Evolutionary conservation across 2,329 filamentous ascomycete species (phyloP), one percentile per base, ranked within the genome.

Genomic region (Paecilomyces dactylethromorphus): DNA sequence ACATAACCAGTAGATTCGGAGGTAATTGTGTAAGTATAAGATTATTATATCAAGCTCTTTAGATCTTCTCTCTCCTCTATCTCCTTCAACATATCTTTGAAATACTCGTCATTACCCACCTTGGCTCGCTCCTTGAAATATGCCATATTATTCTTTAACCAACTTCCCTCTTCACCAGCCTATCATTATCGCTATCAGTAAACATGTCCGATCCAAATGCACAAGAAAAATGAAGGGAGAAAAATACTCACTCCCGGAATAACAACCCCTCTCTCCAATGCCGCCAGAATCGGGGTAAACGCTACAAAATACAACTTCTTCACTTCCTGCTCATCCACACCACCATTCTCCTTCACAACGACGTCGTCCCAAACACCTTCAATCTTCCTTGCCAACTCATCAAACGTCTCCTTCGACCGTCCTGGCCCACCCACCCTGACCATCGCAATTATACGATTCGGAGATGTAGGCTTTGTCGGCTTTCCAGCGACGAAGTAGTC

Each of bases 341-440:
- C 56, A 18, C 56, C 60, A 29, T 60, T 53, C 18, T n/a, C 15
- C 6, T 45, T 45, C 15, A 45, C 39, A 45, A 64, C 59, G 12
- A 60, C 54, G 13, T 62, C 63, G 29, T 65, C 59, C 64, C 64
- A 66, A 31, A 57, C 52, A 3, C 56, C 52, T 56, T 65, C 60
- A 21, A 66, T 62, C 39, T 61, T 59, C 15, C 24, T 51, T 3
- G 63, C 64, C 39, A 66, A 56, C 26, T 58, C 59, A 55, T 66
- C 64, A 33, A 62, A 66, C 21, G 45, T 29, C 15, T 60, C 60
- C 49, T 64, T 66, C 18, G 62, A 59, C n/a, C 64, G 58, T 10
- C 35, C 35, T 5, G 63, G 35, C 5, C 39, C 39, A 24, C 57
- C 59, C 18, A 59, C 56, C n/a, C 58, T 52, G 8, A 60, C 58